These are phyloP conservation scores for Saturnispora halmiae DNA, from an alignment of 805 yeast genomes.

Conservation along the genomic window DNA sequence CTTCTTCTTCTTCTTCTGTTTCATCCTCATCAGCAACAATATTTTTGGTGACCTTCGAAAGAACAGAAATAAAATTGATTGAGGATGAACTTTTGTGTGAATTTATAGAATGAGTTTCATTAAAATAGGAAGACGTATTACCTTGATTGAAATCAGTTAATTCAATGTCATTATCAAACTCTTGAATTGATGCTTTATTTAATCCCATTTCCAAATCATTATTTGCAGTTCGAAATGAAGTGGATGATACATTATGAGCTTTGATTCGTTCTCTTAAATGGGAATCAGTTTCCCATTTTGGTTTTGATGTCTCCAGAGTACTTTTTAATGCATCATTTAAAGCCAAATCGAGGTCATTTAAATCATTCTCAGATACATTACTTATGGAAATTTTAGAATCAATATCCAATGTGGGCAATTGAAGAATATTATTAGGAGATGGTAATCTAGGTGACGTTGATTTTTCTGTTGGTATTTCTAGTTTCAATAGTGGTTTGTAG, in stretches of 20 bases:
- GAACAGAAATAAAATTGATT: slow-evolving; percentile 13
- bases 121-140: neutral
- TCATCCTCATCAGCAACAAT: slow-evolving; percentile 5
- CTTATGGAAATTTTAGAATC: neutral
- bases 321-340: slow-evolving; percentile 12
- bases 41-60: slow-evolving; percentile 8
- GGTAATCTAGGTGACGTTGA: neutral
- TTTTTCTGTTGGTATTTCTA: neutral
- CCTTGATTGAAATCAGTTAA: slow-evolving; percentile 2
- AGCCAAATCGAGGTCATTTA: slow-evolving; percentile 10
- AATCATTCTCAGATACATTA: slow-evolving; percentile 4
- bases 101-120: neutral
- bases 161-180: slow-evolving; percentile 1
- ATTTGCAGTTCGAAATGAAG: neutral
- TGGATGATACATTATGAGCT: neutral
- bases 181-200: neutral
- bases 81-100: slow-evolving; percentile 1
- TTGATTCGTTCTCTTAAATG: neutral
- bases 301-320: slow-evolving; percentile 8
- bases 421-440: neutral
- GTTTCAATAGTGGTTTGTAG: neutral
- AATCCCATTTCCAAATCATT: slow-evolving; percentile 4
- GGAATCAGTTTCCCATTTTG: slow-evolving; percentile 1
- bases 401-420: neutral
- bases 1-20: slow-evolving; percentile 11